A percentile compares a stretch with the other conserved stretches of the same genome.
These are phyloP conservation scores for Pythium coloratum DNA, from an alignment of 352 stramenopile species.

Conservation along the genomic window DNA sequence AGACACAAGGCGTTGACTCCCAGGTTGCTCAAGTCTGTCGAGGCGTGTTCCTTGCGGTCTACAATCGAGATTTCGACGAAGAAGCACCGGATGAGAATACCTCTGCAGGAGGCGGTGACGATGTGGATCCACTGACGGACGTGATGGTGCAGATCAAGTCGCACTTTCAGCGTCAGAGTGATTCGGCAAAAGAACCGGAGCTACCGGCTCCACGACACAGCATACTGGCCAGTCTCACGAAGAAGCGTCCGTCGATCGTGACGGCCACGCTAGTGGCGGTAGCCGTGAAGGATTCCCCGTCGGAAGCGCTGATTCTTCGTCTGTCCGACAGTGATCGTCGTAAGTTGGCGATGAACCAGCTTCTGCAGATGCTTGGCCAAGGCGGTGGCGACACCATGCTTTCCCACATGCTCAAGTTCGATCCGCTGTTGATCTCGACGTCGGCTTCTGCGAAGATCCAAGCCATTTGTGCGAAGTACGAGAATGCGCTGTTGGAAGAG, in stretches of 20 bases:
- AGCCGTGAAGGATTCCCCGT: not conserved
- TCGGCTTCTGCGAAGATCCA: constrained; percentile 36
- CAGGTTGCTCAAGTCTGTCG: constrained; percentile 45
- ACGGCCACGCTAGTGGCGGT: not conserved
- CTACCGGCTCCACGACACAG: not conserved
- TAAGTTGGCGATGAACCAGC: constrained; percentile 37
- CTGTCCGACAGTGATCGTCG: constrained; percentile 16
- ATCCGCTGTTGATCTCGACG: constrained; percentile 47
- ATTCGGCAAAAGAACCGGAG: not conserved
- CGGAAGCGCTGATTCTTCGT: not conserved
- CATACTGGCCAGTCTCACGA: constrained; percentile 3
- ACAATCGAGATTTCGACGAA: constrained; percentile 54
- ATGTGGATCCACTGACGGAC: constrained; percentile 38
- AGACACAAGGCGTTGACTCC: constrained; percentile 28
- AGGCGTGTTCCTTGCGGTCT: constrained; percentile 59
- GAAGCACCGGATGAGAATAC: constrained; percentile 28
- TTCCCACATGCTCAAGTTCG: constrained; percentile 60
- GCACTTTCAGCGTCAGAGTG: constrained; percentile 34
- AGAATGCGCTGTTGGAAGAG: constrained; percentile 15
- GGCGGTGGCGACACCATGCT: constrained; percentile 44
- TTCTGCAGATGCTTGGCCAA: constrained; percentile 47
- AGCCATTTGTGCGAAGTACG: constrained; percentile 35
- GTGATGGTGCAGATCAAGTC: constrained; percentile 56
- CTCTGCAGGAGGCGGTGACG: constrained; percentile 2
- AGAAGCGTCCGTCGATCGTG: not conserved